phyloP scores from a whole-genome alignment of 2,329 filamentous ascomycete species.

The Ophiostoma tasmaniense region DNA sequence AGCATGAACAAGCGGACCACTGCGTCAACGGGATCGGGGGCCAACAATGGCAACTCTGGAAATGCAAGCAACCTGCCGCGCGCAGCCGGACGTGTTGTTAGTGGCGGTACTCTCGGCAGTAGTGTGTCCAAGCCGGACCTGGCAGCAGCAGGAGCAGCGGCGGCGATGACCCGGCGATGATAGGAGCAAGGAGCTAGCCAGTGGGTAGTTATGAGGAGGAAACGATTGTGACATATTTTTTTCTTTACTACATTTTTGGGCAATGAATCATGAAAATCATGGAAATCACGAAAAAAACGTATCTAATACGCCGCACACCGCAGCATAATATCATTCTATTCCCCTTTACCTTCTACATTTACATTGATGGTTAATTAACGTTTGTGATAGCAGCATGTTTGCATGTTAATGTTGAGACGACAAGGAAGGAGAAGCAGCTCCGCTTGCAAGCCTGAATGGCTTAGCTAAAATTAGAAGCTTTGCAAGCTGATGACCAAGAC shows the following conservation, averaged over 20 bases:
- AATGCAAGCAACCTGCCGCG: slow-evolving; percentile 45
- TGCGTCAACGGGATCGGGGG: slow-evolving; percentile 30
- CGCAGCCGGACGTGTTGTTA: slow-evolving; percentile 47
- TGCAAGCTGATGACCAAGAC: background rate
- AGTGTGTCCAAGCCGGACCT: slow-evolving; percentile 44
- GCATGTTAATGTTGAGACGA: background rate
- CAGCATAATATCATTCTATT: background rate
- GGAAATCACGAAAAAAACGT: background rate
- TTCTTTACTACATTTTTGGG: background rate
- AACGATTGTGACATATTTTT: background rate
- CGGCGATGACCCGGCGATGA: slow-evolving; percentile 48
- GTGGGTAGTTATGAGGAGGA: background rate
- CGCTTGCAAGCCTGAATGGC: background rate
- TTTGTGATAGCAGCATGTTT: background rate
- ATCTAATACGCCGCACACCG: background rate
- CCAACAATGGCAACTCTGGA: slow-evolving; percentile 27
- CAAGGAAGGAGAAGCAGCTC: background rate
- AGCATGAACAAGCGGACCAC: slow-evolving; percentile 46
- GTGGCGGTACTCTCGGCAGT: slow-evolving; percentile 23
- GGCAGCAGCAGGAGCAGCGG: slow-evolving; percentile 50
- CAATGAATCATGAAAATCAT: slow-evolving; percentile 7
- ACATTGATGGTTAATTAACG: background rate
- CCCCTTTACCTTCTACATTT: background rate
- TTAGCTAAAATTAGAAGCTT: background rate
- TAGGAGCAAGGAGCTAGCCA: slow-evolving; percentile 20